phyloP scores from a whole-genome alignment of 129 eudicot species.

The Chrysanthemum seticuspe region DNA sequence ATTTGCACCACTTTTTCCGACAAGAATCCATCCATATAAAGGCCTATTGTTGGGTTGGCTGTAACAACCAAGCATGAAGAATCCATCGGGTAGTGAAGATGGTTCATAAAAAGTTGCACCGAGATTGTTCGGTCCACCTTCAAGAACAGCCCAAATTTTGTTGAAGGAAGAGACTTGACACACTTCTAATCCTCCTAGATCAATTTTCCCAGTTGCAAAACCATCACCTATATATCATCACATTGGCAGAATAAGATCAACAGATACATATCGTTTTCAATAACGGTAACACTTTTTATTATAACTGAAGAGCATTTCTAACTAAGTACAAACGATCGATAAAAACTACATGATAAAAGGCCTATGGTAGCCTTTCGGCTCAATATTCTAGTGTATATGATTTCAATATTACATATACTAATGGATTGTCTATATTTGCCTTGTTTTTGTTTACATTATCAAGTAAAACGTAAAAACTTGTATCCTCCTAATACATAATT shows the following conservation, averaged over 20 bases:
- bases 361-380: too few species aligned
- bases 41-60: conserved; percentile 69
- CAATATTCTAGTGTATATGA: too few species aligned
- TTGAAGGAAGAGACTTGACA: conserved; percentile 51
- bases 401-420: too few species aligned
- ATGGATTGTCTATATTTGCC: too few species aligned
- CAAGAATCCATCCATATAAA: conserved; percentile 68
- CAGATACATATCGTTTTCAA: neutral
- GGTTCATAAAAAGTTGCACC: conserved; percentile 80
- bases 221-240: conserved; percentile 50
- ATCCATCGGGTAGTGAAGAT: conserved; percentile 60
- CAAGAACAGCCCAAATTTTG: conserved; percentile 62
- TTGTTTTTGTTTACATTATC: too few species aligned
- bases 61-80: conserved; percentile 58
- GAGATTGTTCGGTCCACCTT: conserved; percentile 65
- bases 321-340: too few species aligned
- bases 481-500: too few species aligned
- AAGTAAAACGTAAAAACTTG: too few species aligned
- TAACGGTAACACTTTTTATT: neutral
- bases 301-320: too few species aligned
- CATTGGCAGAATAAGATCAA: neutral
- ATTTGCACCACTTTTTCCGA: conserved; percentile 38
- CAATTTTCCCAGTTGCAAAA: conserved; percentile 66
- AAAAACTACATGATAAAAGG: too few species aligned
- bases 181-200: conserved; percentile 74